phyloP scores from a whole-genome alignment of 352 stramenopile genomes.

The Phytopythium sindhum region DNA sequence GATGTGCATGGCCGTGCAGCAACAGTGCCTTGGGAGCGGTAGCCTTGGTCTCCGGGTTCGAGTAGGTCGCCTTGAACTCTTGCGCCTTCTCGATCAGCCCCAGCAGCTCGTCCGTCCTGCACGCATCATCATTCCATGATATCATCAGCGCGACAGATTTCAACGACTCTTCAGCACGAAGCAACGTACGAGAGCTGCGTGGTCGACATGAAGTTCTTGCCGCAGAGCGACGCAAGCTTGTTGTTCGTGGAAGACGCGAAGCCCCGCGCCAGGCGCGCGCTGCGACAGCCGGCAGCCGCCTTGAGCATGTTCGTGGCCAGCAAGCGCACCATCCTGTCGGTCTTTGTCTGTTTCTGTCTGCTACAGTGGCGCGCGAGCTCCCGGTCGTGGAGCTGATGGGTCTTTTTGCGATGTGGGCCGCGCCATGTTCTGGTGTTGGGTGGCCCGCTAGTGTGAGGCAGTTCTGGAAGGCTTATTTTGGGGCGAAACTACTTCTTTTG shows the following conservation, averaged over 20 bases:
- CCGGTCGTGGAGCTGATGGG: neutral
- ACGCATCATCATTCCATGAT: neutral
- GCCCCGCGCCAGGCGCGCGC: conserved; percentile 3
- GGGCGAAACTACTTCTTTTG: no score
- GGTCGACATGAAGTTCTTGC: conserved; percentile 73
- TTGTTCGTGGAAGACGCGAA: conserved; percentile 21
- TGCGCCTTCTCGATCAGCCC: conserved; percentile 64
- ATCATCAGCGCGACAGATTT: neutral
- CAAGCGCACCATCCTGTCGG: neutral
- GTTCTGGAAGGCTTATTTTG: no score
- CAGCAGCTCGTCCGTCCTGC: conserved; percentile 36
- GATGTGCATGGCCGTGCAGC: neutral
- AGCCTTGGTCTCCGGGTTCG: conserved; percentile 44
- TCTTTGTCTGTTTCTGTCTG: neutral
- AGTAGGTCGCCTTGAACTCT: conserved; percentile 70
- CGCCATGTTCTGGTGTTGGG: neutral
- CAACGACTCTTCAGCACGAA: neutral
- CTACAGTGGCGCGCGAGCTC: neutral
- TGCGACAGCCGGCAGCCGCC: neutral
- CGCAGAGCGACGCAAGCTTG: conserved; percentile 47
- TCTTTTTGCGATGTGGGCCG: conserved; percentile 1
- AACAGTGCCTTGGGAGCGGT: conserved; percentile 39
- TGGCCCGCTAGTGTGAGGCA: no score
- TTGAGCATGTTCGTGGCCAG: conserved; percentile 5
- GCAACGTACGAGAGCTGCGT: conserved; percentile 44